Conservation (phyloP, 1,139 yeast genomes). For the Nakaseomyces sp. region DNA sequence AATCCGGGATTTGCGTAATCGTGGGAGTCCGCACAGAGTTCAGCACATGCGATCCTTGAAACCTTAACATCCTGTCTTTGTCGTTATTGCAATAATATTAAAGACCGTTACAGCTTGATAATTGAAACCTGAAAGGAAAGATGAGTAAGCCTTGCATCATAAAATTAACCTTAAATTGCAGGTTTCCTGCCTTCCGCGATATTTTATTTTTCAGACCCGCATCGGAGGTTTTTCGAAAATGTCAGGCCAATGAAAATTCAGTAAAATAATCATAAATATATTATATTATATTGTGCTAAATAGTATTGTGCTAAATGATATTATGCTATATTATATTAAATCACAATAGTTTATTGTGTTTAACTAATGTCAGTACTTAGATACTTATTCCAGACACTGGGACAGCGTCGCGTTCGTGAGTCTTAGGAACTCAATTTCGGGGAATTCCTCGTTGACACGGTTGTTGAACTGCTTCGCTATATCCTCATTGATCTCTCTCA, state of each 20-base stretch:
- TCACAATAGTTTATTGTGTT: no score
- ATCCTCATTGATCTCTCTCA: constrained; percentile 15
- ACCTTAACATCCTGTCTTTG: not conserved
- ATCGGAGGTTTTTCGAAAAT: not conserved
- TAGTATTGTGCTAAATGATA: no score
- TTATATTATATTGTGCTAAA: no score
- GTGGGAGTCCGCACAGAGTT: constrained; percentile 17
- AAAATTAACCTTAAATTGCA: no score
- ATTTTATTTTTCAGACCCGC: not conserved
- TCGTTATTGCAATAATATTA: no score
- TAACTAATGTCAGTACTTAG: no score
- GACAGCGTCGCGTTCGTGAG: constrained; percentile 21
- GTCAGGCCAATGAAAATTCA: no score
- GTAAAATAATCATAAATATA: no score
- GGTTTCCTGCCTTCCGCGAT: not conserved
- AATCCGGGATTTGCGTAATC: constrained; percentile 27
- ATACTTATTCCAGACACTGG: constrained; percentile 3
- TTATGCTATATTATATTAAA: no score
- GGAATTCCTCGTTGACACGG: constrained; percentile 10
- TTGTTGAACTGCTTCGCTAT: constrained; percentile 10
- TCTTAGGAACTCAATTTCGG: constrained; percentile 24
- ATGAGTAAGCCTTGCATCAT: no score
- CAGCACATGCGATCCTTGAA: not conserved
- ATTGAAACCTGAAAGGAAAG: no score
- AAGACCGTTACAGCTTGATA: no score